phyloP scores from a whole-genome alignment of 2,329 filamentous ascomycete species.

The Trichoderma asperellum region DNA sequence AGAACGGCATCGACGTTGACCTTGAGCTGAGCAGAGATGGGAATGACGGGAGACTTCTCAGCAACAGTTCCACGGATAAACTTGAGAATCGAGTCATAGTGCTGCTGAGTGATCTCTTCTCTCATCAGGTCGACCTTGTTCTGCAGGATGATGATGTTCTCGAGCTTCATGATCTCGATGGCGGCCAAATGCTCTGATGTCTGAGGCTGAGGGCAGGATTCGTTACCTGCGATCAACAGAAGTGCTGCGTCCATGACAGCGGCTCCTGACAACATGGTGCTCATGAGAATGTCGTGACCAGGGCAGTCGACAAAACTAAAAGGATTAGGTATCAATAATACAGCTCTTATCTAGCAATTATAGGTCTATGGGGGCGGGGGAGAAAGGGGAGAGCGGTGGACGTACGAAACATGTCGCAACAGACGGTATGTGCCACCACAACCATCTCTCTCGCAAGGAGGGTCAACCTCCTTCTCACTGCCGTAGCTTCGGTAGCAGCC shows the following conservation, averaged over 20 bases:
- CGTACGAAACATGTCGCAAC: conserved; percentile 89
- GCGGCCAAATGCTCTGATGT: conserved; percentile 98
- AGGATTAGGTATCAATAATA: conserved; percentile 20
- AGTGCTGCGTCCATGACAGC: conserved; percentile 99
- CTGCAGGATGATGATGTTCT: conserved; percentile 99
- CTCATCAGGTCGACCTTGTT: conserved; percentile 99
- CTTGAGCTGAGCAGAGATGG: conserved; percentile 96
- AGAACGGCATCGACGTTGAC: conserved; percentile 99
- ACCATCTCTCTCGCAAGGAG: conserved; percentile 90
- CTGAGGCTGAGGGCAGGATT: conserved; percentile 97
- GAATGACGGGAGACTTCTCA: conserved; percentile 92
- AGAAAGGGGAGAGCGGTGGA: conserved; percentile 33
- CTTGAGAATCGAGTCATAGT: conserved; percentile 96
- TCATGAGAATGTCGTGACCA: conserved; percentile 99
- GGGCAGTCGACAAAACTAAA: conserved; percentile 94
- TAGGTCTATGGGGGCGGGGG: not conserved
- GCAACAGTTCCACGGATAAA: conserved; percentile 98
- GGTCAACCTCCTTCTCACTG: conserved; percentile 98
- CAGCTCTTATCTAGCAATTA: not conserved
- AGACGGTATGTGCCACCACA: conserved; percentile 87
- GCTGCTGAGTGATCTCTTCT: conserved; percentile 88
- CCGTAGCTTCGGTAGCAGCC: conserved; percentile 97
- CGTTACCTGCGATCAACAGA: conserved; percentile 95
- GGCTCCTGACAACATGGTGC: conserved; percentile 98
- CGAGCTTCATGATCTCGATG: conserved; percentile 99